These are phyloP conservation scores for Metschnikowia continentalis DNA, from an alignment of 805 yeast species.

Conservation along the genomic window DNA sequence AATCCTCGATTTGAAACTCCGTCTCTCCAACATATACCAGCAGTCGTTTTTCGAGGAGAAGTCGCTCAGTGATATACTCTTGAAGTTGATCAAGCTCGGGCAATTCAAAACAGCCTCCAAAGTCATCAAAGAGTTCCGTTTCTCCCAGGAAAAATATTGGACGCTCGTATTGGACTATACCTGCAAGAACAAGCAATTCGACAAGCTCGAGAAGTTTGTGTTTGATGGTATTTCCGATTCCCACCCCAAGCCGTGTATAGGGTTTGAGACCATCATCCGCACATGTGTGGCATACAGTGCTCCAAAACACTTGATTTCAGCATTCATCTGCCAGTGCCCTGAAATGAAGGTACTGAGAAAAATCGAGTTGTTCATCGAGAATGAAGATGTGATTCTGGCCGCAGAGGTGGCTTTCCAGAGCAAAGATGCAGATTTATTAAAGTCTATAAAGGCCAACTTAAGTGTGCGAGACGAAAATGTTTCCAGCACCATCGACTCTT, in stretches of 20 bases:
- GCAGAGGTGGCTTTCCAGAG: conserved; percentile 44
- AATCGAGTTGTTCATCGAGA: conserved; percentile 47
- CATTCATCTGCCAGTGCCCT: conserved; percentile 52
- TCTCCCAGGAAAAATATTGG: conserved; percentile 55
- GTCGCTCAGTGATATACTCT: conserved; percentile 25
- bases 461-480: conserved; percentile 9
- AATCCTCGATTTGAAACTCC: conserved; percentile 29
- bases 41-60: conserved; percentile 25
- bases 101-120: conserved; percentile 50
- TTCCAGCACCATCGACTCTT: conserved; percentile 9
- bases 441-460: conserved; percentile 5
- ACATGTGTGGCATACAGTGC: conserved; percentile 48
- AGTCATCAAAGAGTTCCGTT: conserved; percentile 48
- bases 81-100: conserved; percentile 31
- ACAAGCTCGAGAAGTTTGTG: conserved; percentile 43
- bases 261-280: conserved; percentile 60
- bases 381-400: conserved; percentile 50
- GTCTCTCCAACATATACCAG: conserved; percentile 32
- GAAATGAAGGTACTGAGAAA: conserved; percentile 42
- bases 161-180: conserved; percentile 49
- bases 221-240: conserved; percentile 13
- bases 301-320: conserved; percentile 55
- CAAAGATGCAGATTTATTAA: conserved; percentile 30
- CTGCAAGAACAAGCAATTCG: conserved; percentile 48
- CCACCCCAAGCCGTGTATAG: conserved; percentile 57